Conservation (phyloP, 2,329 filamentous ascomycete species). For the Dendrostoma leiphaemia region DNA sequence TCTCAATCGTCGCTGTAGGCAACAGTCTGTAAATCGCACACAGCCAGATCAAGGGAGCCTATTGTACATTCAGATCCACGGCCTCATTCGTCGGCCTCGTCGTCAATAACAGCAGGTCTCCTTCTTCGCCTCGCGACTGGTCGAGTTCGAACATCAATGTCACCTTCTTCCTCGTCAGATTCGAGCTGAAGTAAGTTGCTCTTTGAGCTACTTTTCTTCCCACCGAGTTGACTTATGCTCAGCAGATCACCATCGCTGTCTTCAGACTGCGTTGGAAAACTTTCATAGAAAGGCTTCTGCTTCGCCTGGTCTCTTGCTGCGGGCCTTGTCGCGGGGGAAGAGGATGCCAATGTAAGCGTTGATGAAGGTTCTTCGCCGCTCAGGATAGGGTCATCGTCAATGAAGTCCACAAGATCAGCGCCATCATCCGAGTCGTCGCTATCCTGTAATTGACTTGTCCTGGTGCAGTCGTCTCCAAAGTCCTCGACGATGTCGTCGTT, state of each 20-base stretch:
- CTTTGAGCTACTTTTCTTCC: not conserved
- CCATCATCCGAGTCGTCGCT: conserved; percentile 48
- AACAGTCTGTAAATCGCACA: no score
- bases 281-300: conserved; percentile 1
- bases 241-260: conserved; percentile 15
- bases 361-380: conserved; percentile 9
- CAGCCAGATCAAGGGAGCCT: not conserved
- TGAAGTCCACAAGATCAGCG: conserved; percentile 53
- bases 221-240: conserved; percentile 17
- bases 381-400: conserved; percentile 41
- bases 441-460: conserved; percentile 46
- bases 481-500: conserved; percentile 41
- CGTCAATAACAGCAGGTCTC: conserved; percentile 11
- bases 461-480: conserved; percentile 49
- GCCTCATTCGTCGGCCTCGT: conserved; percentile 15
- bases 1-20: no score
- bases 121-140: conserved; percentile 21
- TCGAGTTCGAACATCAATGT: conserved; percentile 15
- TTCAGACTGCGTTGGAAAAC: conserved; percentile 4
- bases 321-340: not conserved
- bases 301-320: not conserved
- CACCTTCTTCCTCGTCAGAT: conserved; percentile 6
- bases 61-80: not conserved
- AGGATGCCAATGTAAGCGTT: not conserved
- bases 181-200: not conserved